A percentile compares a stretch with the other conserved stretches of the same genome.
Conservation (phyloP, 2,329 filamentous ascomycete species). For the Curvularia eragrostidis region DNA sequence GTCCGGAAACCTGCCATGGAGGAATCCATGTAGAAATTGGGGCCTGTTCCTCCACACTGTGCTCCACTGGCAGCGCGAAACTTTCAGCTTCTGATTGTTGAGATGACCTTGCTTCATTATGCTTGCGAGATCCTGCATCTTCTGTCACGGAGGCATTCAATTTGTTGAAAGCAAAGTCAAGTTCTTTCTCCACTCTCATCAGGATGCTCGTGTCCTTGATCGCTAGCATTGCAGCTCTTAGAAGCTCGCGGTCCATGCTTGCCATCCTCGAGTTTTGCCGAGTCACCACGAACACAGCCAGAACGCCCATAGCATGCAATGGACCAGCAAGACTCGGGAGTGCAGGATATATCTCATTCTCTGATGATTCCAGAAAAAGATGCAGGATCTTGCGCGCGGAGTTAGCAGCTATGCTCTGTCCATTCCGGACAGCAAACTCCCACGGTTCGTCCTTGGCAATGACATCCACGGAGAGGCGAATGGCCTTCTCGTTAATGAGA, state of each 20-base stretch:
- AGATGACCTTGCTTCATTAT: not conserved
- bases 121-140: not conserved
- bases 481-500: not conserved
- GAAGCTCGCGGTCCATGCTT: not conserved
- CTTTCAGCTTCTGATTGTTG: not conserved
- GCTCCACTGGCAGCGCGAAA: not conserved
- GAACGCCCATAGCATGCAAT: not conserved
- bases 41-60: not conserved
- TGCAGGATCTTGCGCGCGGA: not conserved
- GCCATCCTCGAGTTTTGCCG: not conserved
- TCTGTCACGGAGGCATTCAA: not conserved
- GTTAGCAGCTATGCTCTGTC: not conserved
- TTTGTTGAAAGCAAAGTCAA: not conserved
- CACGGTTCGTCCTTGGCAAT: conserved; percentile 1
- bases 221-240: not conserved
- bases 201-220: not conserved
- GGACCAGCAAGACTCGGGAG: not conserved
- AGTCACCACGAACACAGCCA: not conserved
- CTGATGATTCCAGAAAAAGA: not conserved
- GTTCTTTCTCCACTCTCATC: not conserved
- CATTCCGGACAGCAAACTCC: not conserved
- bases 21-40: not conserved
- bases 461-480: not conserved
- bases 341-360: not conserved
- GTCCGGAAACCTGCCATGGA: not conserved